Evolutionary conservation across 495 filamentous ascomycete species (phyloP).

Genomic region (Penicillium dipodomyicola): DNA sequence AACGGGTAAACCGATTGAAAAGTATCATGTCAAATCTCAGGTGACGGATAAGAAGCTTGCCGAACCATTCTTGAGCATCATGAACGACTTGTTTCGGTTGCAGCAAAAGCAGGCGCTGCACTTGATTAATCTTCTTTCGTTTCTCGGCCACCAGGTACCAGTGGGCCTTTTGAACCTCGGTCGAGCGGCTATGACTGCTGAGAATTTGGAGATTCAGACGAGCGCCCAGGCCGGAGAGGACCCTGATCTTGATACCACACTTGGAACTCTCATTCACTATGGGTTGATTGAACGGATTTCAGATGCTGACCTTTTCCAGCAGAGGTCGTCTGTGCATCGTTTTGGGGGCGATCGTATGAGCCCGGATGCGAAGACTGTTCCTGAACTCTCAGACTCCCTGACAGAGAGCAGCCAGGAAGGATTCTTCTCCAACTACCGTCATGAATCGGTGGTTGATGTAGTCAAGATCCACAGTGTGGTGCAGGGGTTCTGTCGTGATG

Average conservation of each 20-base stretch:
- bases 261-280: slow-evolving; percentile 65
- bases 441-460: slow-evolving; percentile 58
- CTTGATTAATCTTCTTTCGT: slow-evolving; percentile 70
- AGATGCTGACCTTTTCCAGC: slow-evolving; percentile 38
- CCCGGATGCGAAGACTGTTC: slow-evolving; percentile 25
- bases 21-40: slow-evolving; percentile 65
- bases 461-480: slow-evolving; percentile 76
- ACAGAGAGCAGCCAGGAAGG: slow-evolving; percentile 51
- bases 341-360: slow-evolving; percentile 22
- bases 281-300: slow-evolving; percentile 62
- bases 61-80: slow-evolving; percentile 66
- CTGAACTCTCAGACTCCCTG: slow-evolving; percentile 36
- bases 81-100: slow-evolving; percentile 63
- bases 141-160: slow-evolving; percentile 71
- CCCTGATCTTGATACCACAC: slow-evolving; percentile 63
- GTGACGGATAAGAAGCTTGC: slow-evolving; percentile 65
- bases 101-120: slow-evolving; percentile 63
- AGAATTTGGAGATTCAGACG: slow-evolving; percentile 49
- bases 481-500: slow-evolving; percentile 74
- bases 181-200: slow-evolving; percentile 52
- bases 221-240: slow-evolving; percentile 51
- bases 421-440: slow-evolving; percentile 43
- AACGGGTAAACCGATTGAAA: slow-evolving; percentile 66
- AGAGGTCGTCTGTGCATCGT: slow-evolving; percentile 24
- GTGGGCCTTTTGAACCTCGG: slow-evolving; percentile 72